Evolutionary conservation across 495 filamentous ascomycete species (phyloP).

Genomic region (Penicillium riverlandense): DNA sequence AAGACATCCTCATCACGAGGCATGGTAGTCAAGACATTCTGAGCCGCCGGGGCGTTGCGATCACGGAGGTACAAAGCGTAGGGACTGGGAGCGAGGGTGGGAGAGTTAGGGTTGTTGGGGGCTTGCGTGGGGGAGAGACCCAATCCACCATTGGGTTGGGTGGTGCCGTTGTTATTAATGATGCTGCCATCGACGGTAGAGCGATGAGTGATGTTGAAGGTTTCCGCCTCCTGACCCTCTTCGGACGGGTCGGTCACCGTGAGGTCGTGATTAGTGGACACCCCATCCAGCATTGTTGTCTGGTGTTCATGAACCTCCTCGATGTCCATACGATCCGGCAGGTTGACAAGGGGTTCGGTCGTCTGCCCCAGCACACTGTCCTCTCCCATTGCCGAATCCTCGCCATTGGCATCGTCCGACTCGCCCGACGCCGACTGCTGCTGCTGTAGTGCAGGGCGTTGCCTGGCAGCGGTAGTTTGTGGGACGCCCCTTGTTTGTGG

Average conservation of each 20-base stretch:
- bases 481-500: conserved; percentile 35
- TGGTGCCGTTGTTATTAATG: conserved; percentile 51
- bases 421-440: conserved; percentile 84
- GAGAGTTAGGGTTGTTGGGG: conserved; percentile 59
- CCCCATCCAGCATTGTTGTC: conserved; percentile 61
- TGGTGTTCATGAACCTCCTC: conserved; percentile 70
- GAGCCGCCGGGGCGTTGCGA: conserved; percentile 53
- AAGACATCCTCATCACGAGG: conserved; percentile 94
- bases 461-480: conserved; percentile 35
- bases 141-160: conserved; percentile 54
- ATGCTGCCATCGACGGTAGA: conserved; percentile 82
- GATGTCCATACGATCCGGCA: conserved; percentile 73
- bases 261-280: conserved; percentile 66
- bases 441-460: conserved; percentile 76
- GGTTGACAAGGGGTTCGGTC: conserved; percentile 65
- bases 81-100: conserved; percentile 60
- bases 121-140: conserved; percentile 74
- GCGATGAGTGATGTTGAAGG: conserved; percentile 95
- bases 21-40: conserved; percentile 75
- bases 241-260: conserved; percentile 75
- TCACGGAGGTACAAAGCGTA: conserved; percentile 73
- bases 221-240: conserved; percentile 67
- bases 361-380: conserved; percentile 57
- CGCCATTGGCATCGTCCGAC: conserved; percentile 75
- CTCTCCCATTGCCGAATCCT: conserved; percentile 57